Evolutionary conservation across 257 asterid genomes (phyloP).

Genomic region (Solanum habrochaites): DNA sequence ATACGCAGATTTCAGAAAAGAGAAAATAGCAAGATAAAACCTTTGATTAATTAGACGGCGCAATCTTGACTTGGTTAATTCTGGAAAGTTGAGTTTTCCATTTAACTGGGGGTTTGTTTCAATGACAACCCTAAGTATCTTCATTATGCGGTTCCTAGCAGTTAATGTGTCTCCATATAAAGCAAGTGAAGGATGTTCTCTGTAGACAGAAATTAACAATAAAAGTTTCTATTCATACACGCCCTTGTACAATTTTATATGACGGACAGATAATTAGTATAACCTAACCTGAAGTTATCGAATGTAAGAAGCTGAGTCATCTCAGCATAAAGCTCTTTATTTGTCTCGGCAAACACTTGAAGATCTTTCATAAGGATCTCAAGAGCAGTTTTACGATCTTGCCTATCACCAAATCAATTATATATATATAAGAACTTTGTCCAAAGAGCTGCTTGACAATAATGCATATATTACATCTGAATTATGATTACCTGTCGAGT

Average conservation of each 20-base stretch:
- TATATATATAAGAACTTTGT: background rate
- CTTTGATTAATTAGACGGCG: conserved; percentile 73
- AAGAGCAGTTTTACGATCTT: conserved; percentile 34
- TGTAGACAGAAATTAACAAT: conserved; percentile 11
- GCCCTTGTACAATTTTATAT: background rate
- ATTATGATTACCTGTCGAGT: conserved; percentile 39
- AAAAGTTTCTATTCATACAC: background rate
- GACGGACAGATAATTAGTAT: background rate
- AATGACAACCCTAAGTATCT: conserved; percentile 30
- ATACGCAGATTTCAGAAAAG: background rate
- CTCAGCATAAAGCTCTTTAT: conserved; percentile 46
- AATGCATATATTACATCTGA: background rate
- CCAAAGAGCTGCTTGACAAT: background rate
- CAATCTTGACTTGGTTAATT: conserved; percentile 43
- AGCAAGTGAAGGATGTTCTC: conserved; percentile 47
- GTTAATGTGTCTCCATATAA: conserved; percentile 42
- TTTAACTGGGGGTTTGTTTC: conserved; percentile 54
- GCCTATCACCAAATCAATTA: conserved; percentile 21
- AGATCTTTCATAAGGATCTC: conserved; percentile 61
- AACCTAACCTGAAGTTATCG: conserved; percentile 54
- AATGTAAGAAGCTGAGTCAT: conserved; percentile 49
- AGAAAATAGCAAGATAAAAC: conserved; percentile 12
- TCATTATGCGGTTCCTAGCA: conserved; percentile 34
- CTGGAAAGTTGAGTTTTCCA: conserved; percentile 35
- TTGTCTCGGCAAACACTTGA: conserved; percentile 39